Base-by-base conservation (phyloP, 2,329 filamentous ascomycete genomes). In the Fusarium succisae region DNA sequence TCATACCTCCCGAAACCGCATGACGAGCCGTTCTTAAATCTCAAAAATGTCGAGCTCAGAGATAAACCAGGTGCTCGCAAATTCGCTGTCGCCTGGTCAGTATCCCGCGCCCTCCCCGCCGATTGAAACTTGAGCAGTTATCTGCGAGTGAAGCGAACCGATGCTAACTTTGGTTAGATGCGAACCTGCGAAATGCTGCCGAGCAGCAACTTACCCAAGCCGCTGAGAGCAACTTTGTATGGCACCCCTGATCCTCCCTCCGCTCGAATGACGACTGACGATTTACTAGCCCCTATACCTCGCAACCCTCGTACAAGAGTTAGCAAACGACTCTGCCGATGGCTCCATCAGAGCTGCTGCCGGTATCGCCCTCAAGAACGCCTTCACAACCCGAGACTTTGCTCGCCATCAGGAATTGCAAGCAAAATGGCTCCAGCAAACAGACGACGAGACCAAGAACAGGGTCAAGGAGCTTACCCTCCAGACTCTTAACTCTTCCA, bases 1-100 rank as follows among this genome's bases (percentile, higher is more conserved):
- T 75, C 78, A 77, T 73, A 73, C 66, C 70, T 72, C 62, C 73
- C 72, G 74, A 75, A 78, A 72, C 80, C 81, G 82, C 80, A 83
- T 83, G 82, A 82, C 80, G 80, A 82, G 73, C 77, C 78, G 75
- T 69, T 71, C 72, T 63, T 70, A 76, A 78, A 80, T 81, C 80
- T 79, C 82, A 83, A 87, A 81, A 84, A 94, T 90, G 89, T 89
- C 88, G 85, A 89, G 87, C 87, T 86, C 97, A 93, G 94, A 98
- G 88, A 97, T 98, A 88, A 97, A 96, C 88, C 93, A 95, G 87
- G 96, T 99, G 88, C 93, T 99, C 88, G 91, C 94, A 86, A 96
- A 95, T 88, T 98, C 96, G 84, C 91, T 98, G 86, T 97, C 95
- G 82, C 90, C 95, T 82, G 96, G 96, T 98, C 87, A 84, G 93